These are phyloP conservation scores for Cinnamomum micranthum DNA, from an alignment of 164 flowering plant species.

Conservation along the genomic window DNA sequence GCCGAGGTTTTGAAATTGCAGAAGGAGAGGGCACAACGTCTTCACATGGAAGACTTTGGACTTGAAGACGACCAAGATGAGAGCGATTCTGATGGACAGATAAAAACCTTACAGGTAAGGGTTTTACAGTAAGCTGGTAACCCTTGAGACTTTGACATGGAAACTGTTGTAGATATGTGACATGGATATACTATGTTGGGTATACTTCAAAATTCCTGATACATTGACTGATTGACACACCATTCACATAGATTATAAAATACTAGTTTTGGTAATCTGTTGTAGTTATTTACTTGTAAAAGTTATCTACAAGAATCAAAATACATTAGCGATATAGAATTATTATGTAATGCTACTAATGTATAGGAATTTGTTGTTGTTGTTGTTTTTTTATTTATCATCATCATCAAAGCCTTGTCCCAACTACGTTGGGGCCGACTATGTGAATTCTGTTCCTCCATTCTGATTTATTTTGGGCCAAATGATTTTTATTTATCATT, in stretches of 20 bases:
- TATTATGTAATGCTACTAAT: neutral
- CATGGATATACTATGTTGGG: neutral
- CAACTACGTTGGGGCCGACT: too few relatives aligned
- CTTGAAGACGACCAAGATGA: conserved; percentile 55
- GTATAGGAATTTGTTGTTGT: neutral
- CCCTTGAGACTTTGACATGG: neutral
- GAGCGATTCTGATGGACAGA: conserved; percentile 38
- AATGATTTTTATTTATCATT: too few relatives aligned
- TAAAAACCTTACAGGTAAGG: conserved; percentile 51
- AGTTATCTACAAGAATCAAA: neutral
- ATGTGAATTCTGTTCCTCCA: too few relatives aligned
- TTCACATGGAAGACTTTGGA: conserved; percentile 63
- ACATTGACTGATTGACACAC: neutral
- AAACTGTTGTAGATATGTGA: neutral
- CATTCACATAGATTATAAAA: neutral
- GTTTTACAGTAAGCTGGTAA: neutral
- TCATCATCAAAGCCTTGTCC: too few relatives aligned
- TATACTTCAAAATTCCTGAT: neutral
- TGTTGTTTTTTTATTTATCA: too few relatives aligned
- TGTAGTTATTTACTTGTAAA: neutral
- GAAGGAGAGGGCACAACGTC: conserved; percentile 40
- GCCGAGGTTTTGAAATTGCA: conserved; percentile 55
- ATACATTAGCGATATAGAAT: neutral
- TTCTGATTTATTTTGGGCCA: too few relatives aligned
- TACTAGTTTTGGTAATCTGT: neutral